A percentile compares a stretch with the other conserved stretches of the same genome.
phyloP scores from a whole-genome alignment of 164 flowering plant species.

The Pachysandra terminalis region DNA sequence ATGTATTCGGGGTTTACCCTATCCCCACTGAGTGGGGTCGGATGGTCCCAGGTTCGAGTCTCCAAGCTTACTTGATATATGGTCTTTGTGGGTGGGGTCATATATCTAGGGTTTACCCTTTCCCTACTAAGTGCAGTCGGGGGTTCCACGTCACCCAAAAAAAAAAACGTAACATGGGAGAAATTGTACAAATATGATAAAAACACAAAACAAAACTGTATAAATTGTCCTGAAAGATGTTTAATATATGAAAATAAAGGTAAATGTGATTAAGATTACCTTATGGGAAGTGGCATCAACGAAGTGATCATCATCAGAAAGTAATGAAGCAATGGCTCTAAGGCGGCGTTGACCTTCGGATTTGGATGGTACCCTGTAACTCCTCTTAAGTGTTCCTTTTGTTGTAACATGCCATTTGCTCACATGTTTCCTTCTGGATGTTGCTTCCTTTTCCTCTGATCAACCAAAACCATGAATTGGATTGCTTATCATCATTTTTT shows the following conservation, averaged over 20 bases:
- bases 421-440: conserved; percentile 68
- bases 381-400: conserved; percentile 85
- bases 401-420: conserved; percentile 99
- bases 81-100: no score
- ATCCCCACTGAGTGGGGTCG: no score
- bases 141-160: no score
- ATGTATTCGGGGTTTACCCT: no score
- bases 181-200: not conserved
- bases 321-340: conserved; percentile 72
- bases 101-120: no score
- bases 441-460: conserved; percentile 67
- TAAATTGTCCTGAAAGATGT: not conserved
- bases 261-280: conserved; percentile 32
- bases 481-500: not conserved
- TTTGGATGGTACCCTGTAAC: conserved; percentile 83
- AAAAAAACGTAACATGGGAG: not conserved
- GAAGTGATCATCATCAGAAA: conserved; percentile 94
- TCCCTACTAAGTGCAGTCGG: no score
- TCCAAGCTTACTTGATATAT: no score
- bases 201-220: not conserved
- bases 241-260: no score
- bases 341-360: conserved; percentile 76
- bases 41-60: no score
- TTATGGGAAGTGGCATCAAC: conserved; percentile 89
- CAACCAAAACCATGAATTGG: conserved; percentile 5